Evolutionary conservation across 495 filamentous ascomycete genomes (phyloP), one percentile per base, ranked within the genome.

Genomic region (Astrothelium macrocarpum): DNA sequence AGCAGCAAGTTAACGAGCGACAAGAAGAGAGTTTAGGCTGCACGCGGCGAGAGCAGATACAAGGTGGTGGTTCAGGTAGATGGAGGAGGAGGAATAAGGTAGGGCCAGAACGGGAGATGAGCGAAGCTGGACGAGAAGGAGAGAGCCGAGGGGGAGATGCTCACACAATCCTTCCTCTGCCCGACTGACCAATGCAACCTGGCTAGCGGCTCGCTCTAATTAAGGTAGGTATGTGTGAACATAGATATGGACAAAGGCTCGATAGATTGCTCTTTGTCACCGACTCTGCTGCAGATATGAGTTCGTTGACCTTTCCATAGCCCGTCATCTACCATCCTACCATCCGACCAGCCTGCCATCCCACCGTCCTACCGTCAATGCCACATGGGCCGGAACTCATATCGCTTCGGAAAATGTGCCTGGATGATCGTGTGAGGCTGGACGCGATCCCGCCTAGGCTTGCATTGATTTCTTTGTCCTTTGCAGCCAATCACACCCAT

Each of bases 1-100:
- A 56, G 20, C 7, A 10, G 49, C n/a, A n/a, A n/a, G n/a, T n/a
- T 56, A 56, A 56, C 49, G 49, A 56, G 49, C 49, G 49, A 56
- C 49, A 28, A 20, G 20, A 20, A 29, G 20, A 29, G 49, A 10
- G 29, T 20, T 29, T 9, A 29, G 20, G 23, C 12, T 18, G 12
- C n/a, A 18, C n/a, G 45, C 45, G 20, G 45, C 14, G 34, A 39
- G 34, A 39, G 34, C 34, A 39, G 34, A 39, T 5, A 5, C 5
- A 5, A 39, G 34, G 34, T 14, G 34, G 34, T 5, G 34, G 45
- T 5, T 49, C 20, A 49, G 45, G 20, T 14, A 23, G 45, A 49
- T 23, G 45, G 45, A 18, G 20, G n/a, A 20, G 20, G 45, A 49
- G 45, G 45, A 49, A 18, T 23, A 5, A 18, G 20, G 10, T 5